Percentiles rank a stretch among this genome's conserved stretches.
Conservation (phyloP, 495 filamentous ascomycete genomes). For the Talaromyces adpressus region DNA sequence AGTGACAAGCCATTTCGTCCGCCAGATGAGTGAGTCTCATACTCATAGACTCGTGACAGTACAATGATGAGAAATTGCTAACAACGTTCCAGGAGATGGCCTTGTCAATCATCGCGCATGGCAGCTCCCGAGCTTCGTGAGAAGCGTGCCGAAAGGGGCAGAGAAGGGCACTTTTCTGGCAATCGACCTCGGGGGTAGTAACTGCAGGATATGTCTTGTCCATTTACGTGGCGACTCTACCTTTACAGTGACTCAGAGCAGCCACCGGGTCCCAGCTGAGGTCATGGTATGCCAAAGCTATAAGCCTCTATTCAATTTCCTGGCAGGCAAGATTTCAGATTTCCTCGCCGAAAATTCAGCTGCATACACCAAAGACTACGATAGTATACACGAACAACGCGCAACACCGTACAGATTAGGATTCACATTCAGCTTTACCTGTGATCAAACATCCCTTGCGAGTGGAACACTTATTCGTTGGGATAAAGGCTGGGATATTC, state of each 20-base stretch:
- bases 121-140: slow-evolving; percentile 7
- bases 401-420: slow-evolving; percentile 12
- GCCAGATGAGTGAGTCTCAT: not conserved
- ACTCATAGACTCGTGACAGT: not conserved
- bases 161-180: slow-evolving; percentile 55
- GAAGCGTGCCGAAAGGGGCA: slow-evolving; percentile 42
- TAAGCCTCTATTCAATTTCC: slow-evolving; percentile 18
- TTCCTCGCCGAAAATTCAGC: slow-evolving; percentile 9
- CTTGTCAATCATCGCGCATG: slow-evolving; percentile 3
- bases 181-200: slow-evolving; percentile 65
- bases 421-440: slow-evolving; percentile 20
- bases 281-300: slow-evolving; percentile 15
- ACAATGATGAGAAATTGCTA: not conserved
- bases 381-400: not conserved
- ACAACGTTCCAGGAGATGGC: not conserved
- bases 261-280: slow-evolving; percentile 9
- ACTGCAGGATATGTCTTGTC: slow-evolving; percentile 59
- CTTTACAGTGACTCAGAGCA: slow-evolving; percentile 12
- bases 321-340: slow-evolving; percentile 12
- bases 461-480: slow-evolving; percentile 15
- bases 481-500: slow-evolving; percentile 21
- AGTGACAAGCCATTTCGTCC: slow-evolving; percentile 2
- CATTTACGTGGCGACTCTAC: slow-evolving; percentile 42
- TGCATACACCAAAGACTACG: not conserved
- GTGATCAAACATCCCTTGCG: slow-evolving; percentile 13